A percentile compares a stretch with the other conserved stretches of the same genome.
Evolutionary conservation across 495 filamentous ascomycete genomes (phyloP).

Genomic region (Annulohypoxylon bovei): DNA sequence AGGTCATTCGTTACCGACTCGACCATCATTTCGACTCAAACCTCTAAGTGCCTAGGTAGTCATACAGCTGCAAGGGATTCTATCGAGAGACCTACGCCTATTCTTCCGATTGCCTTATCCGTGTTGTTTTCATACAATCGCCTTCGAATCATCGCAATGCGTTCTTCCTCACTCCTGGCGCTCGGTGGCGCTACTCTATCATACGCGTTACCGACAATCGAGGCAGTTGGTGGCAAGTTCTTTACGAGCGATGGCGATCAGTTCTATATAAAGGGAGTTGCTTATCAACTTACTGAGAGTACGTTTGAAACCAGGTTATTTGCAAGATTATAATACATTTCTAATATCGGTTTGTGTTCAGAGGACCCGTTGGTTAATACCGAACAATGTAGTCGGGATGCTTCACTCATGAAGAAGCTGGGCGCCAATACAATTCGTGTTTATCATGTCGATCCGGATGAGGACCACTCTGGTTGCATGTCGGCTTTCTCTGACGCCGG

Average conservation of each 20-base stretch:
- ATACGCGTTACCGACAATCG: conserved; percentile 65
- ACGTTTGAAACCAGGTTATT: conserved; percentile 14
- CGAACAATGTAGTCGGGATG: conserved; percentile 81
- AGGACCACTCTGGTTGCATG: conserved; percentile 79
- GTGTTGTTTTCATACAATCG: conserved; percentile 9
- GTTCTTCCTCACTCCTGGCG: conserved; percentile 44
- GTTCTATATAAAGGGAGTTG: conserved; percentile 86
- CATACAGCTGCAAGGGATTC: neutral
- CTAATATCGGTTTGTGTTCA: conserved; percentile 13
- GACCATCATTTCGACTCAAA: conserved; percentile 20
- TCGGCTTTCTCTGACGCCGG: conserved; percentile 71
- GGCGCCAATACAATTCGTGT: conserved; percentile 88
- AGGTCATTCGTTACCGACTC: conserved; percentile 11
- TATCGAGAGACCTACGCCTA: neutral
- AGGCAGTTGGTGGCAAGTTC: conserved; percentile 82
- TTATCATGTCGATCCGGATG: conserved; percentile 81
- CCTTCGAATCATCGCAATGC: conserved; percentile 45
- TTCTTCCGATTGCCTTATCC: neutral
- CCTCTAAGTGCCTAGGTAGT: neutral
- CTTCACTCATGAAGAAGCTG: conserved; percentile 78
- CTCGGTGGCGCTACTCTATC: conserved; percentile 49
- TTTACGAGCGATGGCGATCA: conserved; percentile 80
- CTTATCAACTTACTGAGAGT: conserved; percentile 66
- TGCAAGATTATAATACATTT: neutral
- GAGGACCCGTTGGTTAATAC: conserved; percentile 80